Conservation (phyloP, 1,139 yeast species). For the Chernovozyma sophiae-reginae region DNA sequence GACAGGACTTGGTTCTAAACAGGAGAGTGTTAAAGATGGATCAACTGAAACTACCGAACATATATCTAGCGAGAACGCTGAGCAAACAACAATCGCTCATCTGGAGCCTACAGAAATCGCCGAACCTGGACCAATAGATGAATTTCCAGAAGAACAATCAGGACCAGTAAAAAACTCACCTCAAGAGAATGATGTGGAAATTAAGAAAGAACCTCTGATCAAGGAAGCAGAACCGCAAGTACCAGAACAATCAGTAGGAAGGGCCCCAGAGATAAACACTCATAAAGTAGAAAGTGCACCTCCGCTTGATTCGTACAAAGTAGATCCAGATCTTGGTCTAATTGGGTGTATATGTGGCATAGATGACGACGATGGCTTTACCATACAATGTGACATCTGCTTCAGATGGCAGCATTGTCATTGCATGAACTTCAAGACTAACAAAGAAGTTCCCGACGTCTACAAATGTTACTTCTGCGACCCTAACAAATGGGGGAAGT, state of each 20-base stretch:
- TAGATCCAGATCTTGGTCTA: constrained; percentile 75
- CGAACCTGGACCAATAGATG: background rate
- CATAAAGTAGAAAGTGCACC: constrained; percentile 16
- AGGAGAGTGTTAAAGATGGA: background rate
- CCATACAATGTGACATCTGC: constrained; percentile 90
- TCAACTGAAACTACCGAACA: background rate
- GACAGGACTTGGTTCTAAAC: background rate
- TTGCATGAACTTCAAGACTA: constrained; percentile 75
- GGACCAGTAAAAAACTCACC: background rate
- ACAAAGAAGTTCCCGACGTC: constrained; percentile 69
- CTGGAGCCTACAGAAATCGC: background rate
- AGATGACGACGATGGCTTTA: constrained; percentile 92
- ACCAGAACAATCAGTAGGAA: background rate
- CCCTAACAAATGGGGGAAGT: constrained; percentile 48
- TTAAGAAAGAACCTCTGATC: background rate
- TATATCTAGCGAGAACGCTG: background rate
- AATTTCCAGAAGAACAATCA: background rate
- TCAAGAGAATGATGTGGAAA: background rate
- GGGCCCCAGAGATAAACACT: background rate
- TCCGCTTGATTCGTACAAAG: constrained; percentile 46
- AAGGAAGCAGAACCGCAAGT: background rate
- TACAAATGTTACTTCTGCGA: constrained; percentile 82
- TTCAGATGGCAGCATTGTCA: constrained; percentile 92
- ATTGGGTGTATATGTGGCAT: constrained; percentile 88
- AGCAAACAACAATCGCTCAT: background rate